Evolutionary conservation across 768 basidiomycete species (phyloP), one percentile per base, ranked within the genome.

Genomic region (Gymnopilus dilepis): DNA sequence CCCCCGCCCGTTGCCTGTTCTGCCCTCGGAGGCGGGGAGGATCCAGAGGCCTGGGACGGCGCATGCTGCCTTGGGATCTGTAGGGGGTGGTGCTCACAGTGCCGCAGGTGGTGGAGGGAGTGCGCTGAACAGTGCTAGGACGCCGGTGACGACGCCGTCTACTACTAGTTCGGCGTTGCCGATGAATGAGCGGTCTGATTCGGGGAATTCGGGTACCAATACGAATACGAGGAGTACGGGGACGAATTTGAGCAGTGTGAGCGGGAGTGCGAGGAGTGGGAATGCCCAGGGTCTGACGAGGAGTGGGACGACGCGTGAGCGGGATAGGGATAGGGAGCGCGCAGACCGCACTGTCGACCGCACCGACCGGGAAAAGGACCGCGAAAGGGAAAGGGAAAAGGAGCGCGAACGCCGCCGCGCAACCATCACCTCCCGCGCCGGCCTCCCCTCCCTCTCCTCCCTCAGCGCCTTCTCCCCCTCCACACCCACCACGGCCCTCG

Each of bases 1-100:
- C 3, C 85, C 89, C 0, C 82, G 84, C 42, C 86, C 89, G 0
- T 76, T 89, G 2, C 82, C 87, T 0, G 76, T 78, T 22, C 78
- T 88, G 9, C 86, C 86, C 0, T 88, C 88, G 2, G 89, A 91
- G 69, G 78, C 82, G 0, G 69, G 73, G 43, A 65, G 55, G 58
- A 45, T 24, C 2, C 12, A 24, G 24, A 31, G 47, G 30, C 47
- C 47, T 2, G 47, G 47, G 15, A 50, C 47, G 47, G 47, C 47
- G 13, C 26, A 50, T 50, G 47, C 47, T 50, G 47, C 47, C 17
- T 9, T 50, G 47, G 47, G n/a, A n/a, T n/a, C n/a, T n/a, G n/a
- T n/a, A n/a, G n/a, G n/a, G n/a, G n/a, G n/a, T n/a, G n/a, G n/a
- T n/a, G n/a, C n/a, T n/a, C n/a, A n/a, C n/a, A n/a, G n/a, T n/a